phyloP scores from a whole-genome alignment of 2,329 filamentous ascomycete genomes.

The Waltergamsia citrina region DNA sequence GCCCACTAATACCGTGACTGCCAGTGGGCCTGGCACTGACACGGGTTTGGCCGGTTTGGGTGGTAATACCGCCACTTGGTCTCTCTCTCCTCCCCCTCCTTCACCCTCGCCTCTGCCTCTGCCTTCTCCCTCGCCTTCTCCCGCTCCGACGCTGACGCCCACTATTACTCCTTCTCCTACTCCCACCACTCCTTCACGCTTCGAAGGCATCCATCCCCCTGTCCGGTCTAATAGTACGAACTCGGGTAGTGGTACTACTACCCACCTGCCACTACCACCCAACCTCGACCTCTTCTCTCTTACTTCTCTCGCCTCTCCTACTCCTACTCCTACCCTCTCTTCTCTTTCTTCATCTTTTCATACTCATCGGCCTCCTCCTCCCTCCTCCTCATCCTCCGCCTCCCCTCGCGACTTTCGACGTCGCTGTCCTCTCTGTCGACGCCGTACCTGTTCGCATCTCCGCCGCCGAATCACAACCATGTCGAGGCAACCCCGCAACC shows the following conservation, averaged over 20 bases:
- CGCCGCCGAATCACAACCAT: constrained; percentile 10
- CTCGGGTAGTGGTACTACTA: too few species aligned
- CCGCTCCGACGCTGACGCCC: background rate
- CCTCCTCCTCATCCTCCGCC: constrained; percentile 8
- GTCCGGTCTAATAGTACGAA: too few species aligned
- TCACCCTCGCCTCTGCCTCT: too few species aligned
- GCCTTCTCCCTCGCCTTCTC: background rate
- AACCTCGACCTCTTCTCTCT: background rate
- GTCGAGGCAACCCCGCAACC: constrained; percentile 28
- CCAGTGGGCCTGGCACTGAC: too few species aligned
- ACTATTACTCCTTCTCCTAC: background rate
- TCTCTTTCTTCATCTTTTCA: background rate
- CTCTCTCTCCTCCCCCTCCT: too few species aligned
- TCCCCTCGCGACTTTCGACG: constrained; percentile 4
- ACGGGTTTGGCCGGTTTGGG: too few species aligned
- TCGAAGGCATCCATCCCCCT: background rate
- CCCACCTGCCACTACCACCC: too few species aligned
- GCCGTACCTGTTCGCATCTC: background rate
- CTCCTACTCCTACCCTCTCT: background rate
- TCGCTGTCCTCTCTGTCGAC: constrained; percentile 6
- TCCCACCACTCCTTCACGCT: background rate
- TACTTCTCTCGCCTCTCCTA: background rate
- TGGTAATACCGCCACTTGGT: too few species aligned
- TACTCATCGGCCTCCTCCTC: constrained; percentile 6
- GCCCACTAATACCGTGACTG: too few species aligned